A percentile compares a stretch with the other conserved stretches of the same genome.
Conservation (phyloP, 768 basidiomycete genomes). For the Trametopsis cervina region DNA sequence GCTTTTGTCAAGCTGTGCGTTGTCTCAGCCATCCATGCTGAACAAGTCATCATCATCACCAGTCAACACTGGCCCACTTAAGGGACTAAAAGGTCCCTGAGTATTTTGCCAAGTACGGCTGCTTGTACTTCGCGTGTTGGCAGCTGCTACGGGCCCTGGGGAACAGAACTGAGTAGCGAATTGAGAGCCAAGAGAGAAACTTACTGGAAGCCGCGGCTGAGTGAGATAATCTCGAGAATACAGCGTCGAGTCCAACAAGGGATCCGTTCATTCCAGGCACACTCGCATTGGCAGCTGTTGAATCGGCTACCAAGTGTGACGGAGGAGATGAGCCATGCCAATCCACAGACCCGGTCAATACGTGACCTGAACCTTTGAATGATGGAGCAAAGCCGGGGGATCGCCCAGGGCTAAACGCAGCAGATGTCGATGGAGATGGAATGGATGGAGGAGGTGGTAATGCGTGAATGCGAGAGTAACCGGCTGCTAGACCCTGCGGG, state of each 20-base stretch:
- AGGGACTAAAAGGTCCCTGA: conserved; percentile 44
- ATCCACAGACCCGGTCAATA: conserved; percentile 19
- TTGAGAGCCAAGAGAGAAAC: conserved; percentile 11
- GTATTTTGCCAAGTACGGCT: conserved; percentile 31
- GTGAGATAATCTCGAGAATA: conserved; percentile 53
- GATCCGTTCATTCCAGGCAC: conserved; percentile 5
- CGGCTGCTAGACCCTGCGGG: conserved; percentile 88
- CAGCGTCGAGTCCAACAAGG: conserved; percentile 35
- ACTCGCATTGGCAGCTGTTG: too few species aligned
- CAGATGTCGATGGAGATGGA: conserved; percentile 29
- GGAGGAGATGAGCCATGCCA: conserved; percentile 26
- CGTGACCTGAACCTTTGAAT: conserved; percentile 18
- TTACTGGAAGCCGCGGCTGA: conserved; percentile 34
- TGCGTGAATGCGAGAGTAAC: conserved; percentile 86
- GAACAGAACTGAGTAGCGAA: neutral
- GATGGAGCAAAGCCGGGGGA: conserved; percentile 20
- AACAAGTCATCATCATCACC: conserved; percentile 66
- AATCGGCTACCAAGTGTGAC: conserved; percentile 8
- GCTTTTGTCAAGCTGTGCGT: neutral
- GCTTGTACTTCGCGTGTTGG: conserved; percentile 20
- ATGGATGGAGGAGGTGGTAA: conserved; percentile 33
- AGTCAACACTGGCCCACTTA: conserved; percentile 54
- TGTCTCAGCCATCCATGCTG: conserved; percentile 48
- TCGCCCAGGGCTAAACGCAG: conserved; percentile 23
- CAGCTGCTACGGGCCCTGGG: conserved; percentile 9